A percentile compares a stretch with the other conserved stretches of the same genome.
Conservation (phyloP, 345 rosid species). For the Eucalyptus erythrocorys region DNA sequence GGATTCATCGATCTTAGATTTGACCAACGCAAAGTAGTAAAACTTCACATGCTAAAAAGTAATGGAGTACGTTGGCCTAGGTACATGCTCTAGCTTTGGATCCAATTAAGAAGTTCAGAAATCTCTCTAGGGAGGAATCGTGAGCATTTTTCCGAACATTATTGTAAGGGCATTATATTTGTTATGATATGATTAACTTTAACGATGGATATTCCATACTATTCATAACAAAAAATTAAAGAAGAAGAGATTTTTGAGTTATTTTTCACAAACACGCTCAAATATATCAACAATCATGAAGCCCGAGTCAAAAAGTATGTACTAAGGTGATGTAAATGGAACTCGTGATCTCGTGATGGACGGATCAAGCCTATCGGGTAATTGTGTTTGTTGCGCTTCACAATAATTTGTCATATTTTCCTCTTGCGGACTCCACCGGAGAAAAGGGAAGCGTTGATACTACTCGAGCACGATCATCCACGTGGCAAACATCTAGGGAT, state of each 20-base stretch:
- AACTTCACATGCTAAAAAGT: neutral
- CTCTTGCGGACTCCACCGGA: neutral
- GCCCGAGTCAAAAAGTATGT: fast-evolving
- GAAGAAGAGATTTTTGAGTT: no score
- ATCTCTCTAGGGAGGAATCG: neutral
- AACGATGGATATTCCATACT: fast-evolving
- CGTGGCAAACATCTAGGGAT: neutral
- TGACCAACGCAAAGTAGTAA: neutral
- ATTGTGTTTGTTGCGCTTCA: neutral
- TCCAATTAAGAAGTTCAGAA: neutral
- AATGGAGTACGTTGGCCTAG: neutral
- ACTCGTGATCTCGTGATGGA: neutral
- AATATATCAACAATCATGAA: fast-evolving
- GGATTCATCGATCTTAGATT: neutral
- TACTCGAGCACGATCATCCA: neutral
- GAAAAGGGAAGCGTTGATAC: neutral
- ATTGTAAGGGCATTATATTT: no score
- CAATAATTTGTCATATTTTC: neutral
- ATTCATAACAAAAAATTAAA: no score
- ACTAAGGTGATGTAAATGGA: neutral
- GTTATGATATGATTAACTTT: neutral
- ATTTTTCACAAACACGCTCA: fast-evolving
- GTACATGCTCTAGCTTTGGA: neutral
- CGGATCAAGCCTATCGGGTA: no score
- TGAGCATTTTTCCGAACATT: neutral